Conservation (phyloP, 129 eudicot species). For the Logfia minima region DNA sequence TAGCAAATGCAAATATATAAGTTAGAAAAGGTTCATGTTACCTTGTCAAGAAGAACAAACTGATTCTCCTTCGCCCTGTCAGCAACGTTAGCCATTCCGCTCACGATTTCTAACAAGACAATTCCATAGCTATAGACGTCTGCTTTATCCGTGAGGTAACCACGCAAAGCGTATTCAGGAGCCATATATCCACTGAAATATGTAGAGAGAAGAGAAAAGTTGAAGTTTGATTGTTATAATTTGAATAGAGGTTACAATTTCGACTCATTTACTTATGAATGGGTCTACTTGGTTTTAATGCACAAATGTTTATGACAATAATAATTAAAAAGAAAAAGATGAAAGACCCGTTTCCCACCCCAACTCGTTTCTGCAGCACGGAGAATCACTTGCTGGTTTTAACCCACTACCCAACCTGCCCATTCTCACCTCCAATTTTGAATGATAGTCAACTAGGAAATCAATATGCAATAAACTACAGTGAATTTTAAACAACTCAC, state of each 20-base stretch:
- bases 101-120: slow-evolving; percentile 55
- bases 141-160: slow-evolving; percentile 74
- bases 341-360: too few species aligned
- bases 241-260: neutral
- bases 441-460: neutral
- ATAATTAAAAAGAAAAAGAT: too few species aligned
- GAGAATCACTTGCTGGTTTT: neutral
- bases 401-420: neutral
- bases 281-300: too few species aligned
- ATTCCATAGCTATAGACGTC: slow-evolving; percentile 80
- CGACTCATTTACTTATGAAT: too few species aligned
- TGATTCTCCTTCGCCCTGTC: slow-evolving; percentile 42
- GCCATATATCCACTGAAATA: neutral
- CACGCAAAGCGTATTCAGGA: slow-evolving; percentile 80
- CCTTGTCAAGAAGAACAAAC: slow-evolving; percentile 70
- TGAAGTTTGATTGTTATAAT: neutral
- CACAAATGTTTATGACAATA: too few species aligned
- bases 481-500: slow-evolving; percentile 42
- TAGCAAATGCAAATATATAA: neutral
- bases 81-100: slow-evolving; percentile 54
- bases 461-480: neutral
- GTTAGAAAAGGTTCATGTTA: slow-evolving; percentile 26
- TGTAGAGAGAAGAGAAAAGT: neutral
- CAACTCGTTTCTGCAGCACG: too few species aligned
- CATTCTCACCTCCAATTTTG: neutral